Conservation (phyloP, 148 eudicot genomes). For the Dysphania ambrosioides region DNA sequence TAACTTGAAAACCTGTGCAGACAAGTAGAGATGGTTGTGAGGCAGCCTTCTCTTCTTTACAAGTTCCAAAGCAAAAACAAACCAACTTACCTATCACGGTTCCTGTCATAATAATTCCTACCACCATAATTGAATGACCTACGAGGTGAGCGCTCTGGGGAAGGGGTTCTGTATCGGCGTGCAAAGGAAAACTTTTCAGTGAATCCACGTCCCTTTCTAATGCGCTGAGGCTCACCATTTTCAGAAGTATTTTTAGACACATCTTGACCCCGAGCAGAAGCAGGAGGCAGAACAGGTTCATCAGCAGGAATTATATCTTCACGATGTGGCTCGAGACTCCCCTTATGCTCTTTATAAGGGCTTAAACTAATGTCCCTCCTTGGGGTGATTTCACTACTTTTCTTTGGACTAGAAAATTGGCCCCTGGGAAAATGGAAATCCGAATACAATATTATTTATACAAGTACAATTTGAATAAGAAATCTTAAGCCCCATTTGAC, state of each 20-base stretch:
- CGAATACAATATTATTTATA: not conserved
- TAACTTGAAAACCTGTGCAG: slow-evolving; percentile 55
- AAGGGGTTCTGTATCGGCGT: slow-evolving; percentile 84
- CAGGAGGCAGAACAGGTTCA: slow-evolving; percentile 38
- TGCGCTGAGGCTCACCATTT: slow-evolving; percentile 74
- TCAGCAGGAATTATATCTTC: slow-evolving; percentile 20
- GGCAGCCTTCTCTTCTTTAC: not conserved
- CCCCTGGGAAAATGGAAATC: slow-evolving; percentile 22
- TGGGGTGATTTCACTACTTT: slow-evolving; percentile 32
- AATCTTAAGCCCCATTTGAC: not conserved
- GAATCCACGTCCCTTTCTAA: slow-evolving; percentile 96
- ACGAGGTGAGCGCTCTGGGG: slow-evolving; percentile 78
- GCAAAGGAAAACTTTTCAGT: slow-evolving; percentile 74
- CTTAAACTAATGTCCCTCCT: slow-evolving; percentile 42
- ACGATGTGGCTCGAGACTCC: slow-evolving; percentile 29
- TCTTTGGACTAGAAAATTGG: slow-evolving; percentile 37
- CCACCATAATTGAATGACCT: slow-evolving; percentile 62
- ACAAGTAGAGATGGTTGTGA: slow-evolving; percentile 4
- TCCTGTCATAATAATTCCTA: slow-evolving; percentile 48
- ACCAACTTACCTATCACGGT: slow-evolving; percentile 60
- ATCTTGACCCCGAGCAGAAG: slow-evolving; percentile 35
- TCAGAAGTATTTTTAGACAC: slow-evolving; percentile 60
- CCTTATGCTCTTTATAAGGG: slow-evolving; percentile 38
- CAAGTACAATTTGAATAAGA: not conserved
- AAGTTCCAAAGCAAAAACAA: not conserved